These are phyloP conservation scores for Boletus edulis DNA, from an alignment of 768 basidiomycete genomes.

Conservation along the genomic window DNA sequence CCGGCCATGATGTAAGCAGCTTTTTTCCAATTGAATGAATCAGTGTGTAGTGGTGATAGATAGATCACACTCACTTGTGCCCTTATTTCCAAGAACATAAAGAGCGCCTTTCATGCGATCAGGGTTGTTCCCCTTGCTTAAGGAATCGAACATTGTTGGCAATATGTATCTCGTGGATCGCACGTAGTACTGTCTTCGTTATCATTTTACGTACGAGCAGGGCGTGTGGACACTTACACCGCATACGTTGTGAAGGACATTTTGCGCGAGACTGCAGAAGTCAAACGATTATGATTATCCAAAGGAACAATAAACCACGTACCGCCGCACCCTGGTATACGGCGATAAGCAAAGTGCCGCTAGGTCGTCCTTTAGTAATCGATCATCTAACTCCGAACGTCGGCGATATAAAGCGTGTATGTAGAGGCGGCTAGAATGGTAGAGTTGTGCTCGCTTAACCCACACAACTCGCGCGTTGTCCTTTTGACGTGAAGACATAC, in stretches of 20 bases:
- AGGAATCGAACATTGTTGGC: constrained; percentile 57
- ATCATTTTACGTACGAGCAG: constrained; percentile 7
- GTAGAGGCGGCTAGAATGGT: constrained; percentile 73
- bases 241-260: constrained; percentile 59
- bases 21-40: constrained; percentile 23
- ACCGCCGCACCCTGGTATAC: constrained; percentile 78
- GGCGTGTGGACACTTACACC: constrained; percentile 44
- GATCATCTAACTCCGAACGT: constrained; percentile 72
- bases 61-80: constrained; percentile 46
- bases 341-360: constrained; percentile 76
- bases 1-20: constrained; percentile 71
- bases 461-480: constrained; percentile 73
- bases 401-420: constrained; percentile 75
- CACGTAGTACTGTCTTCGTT: constrained; percentile 53
- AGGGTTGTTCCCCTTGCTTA: constrained; percentile 75
- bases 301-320: constrained; percentile 15
- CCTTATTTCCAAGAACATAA: constrained; percentile 75
- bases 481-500: constrained; percentile 69
- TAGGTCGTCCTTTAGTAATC: constrained; percentile 57
- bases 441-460: constrained; percentile 75
- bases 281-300: neutral
- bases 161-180: constrained; percentile 68
- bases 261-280: constrained; percentile 59
- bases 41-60: neutral
- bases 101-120: constrained; percentile 96